Conservation (phyloP, 345 rosid genomes). For the Excoecaria agallocha region DNA sequence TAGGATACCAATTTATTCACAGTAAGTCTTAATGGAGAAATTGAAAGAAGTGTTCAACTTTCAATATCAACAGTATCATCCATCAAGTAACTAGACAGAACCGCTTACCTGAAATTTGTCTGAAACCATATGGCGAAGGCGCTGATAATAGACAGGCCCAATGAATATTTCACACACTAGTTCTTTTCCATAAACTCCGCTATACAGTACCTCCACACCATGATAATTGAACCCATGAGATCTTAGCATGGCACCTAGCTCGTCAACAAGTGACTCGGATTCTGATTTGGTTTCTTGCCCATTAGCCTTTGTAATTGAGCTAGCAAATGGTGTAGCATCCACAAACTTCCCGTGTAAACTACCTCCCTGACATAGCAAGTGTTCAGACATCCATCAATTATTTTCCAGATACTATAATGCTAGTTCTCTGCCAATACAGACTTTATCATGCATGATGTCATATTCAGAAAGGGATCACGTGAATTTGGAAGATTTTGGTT, state of each 20-base stretch:
- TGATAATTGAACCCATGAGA: constrained; percentile 77
- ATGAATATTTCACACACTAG: constrained; percentile 86
- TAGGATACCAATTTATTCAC: not conserved
- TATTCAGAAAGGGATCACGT: too few relatives aligned
- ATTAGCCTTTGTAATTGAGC: constrained; percentile 41
- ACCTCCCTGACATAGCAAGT: constrained; percentile 60
- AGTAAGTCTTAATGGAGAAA: not conserved
- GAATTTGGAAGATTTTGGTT: not conserved
- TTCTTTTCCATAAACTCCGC: constrained; percentile 84
- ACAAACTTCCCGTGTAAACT: constrained; percentile 78
- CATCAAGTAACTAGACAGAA: not conserved
- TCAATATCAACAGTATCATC: not conserved
- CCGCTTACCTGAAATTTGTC: constrained; percentile 80
- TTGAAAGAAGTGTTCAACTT: not conserved
- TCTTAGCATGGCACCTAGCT: constrained; percentile 66
- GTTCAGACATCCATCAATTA: constrained; percentile 1
- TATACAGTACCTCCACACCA: constrained; percentile 74
- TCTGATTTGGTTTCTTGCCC: constrained; percentile 38
- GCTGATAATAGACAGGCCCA: constrained; percentile 97
- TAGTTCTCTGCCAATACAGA: not conserved
- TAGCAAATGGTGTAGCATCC: constrained; percentile 90
- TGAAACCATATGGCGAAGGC: constrained; percentile 97
- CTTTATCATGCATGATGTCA: not conserved
- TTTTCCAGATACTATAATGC: not conserved
- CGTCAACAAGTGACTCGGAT: constrained; percentile 71